Evolutionary conservation across 495 filamentous ascomycete species (phyloP).

Genomic region (Neurospora africana): DNA sequence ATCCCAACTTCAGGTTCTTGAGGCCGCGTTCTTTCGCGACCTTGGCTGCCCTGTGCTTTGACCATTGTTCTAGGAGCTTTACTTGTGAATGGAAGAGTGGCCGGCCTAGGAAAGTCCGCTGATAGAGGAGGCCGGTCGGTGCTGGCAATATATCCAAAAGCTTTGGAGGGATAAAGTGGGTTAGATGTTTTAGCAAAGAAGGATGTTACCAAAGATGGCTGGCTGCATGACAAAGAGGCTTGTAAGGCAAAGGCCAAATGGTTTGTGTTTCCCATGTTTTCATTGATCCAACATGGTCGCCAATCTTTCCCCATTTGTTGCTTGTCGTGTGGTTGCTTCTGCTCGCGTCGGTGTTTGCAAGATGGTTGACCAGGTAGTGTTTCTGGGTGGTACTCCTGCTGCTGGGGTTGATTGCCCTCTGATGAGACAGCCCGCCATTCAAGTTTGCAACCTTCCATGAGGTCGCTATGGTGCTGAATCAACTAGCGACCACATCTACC

Average conservation of each 20-base stretch:
- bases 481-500: neutral
- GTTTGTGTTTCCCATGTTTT: neutral
- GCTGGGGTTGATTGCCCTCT: neutral
- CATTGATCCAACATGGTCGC: neutral
- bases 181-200: neutral
- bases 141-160: neutral
- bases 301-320: neutral
- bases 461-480: neutral
- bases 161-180: neutral
- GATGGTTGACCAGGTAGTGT: neutral
- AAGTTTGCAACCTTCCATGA: neutral
- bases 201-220: neutral
- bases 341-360: neutral
- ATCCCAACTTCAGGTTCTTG: neutral
- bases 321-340: neutral
- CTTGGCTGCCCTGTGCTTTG: neutral
- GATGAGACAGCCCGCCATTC: too few species aligned
- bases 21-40: neutral
- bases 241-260: neutral
- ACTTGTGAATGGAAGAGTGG: neutral
- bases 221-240: neutral
- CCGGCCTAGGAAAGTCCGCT: too few species aligned
- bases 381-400: neutral
- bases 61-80: neutral
- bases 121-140: too few species aligned